Percentiles rank a stretch among this genome's conserved stretches.
phyloP scores from a whole-genome alignment of 2,329 filamentous ascomycete genomes.

The Pseudocercospora crystallina region DNA sequence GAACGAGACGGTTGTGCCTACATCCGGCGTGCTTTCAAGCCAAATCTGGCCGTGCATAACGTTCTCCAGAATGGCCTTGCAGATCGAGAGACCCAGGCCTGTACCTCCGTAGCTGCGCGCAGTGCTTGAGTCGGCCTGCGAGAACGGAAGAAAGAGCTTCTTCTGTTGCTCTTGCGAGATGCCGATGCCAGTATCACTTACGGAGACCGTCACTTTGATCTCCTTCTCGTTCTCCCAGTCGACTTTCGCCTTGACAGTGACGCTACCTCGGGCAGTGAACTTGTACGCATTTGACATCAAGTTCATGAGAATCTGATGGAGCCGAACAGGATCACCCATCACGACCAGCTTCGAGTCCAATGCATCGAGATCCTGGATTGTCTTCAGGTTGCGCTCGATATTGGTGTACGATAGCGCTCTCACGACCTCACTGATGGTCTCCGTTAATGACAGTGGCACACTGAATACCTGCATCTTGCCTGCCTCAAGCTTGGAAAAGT shows the following conservation, averaged over 20 bases:
- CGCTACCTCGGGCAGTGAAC: slow-evolving; percentile 82
- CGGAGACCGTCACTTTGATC: slow-evolving; percentile 78
- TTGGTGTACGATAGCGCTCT: slow-evolving; percentile 64
- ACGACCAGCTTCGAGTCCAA: slow-evolving; percentile 56
- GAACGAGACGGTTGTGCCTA: slow-evolving; percentile 74
- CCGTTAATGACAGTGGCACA: slow-evolving; percentile 50
- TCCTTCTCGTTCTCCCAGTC: slow-evolving; percentile 69
- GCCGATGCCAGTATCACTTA: slow-evolving; percentile 87
- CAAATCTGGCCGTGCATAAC: slow-evolving; percentile 86
- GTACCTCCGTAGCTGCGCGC: slow-evolving; percentile 90
- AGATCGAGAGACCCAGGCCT: slow-evolving; percentile 87
- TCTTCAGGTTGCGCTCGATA: slow-evolving; percentile 59
- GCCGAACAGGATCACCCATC: slow-evolving; percentile 52
- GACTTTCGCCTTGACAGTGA: slow-evolving; percentile 76
- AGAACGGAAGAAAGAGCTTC: slow-evolving; percentile 89
- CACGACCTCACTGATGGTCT: slow-evolving; percentile 65
- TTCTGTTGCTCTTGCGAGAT: slow-evolving; percentile 79
- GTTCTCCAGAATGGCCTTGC: slow-evolving; percentile 89
- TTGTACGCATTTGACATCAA: slow-evolving; percentile 91
- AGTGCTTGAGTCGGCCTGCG: slow-evolving; percentile 86
- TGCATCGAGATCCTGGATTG: slow-evolving; percentile 53
- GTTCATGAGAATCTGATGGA: slow-evolving; percentile 65
- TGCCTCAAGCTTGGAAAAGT: slow-evolving; percentile 54
- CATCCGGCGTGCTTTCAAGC: slow-evolving; percentile 72
- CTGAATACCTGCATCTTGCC: slow-evolving; percentile 62